A percentile compares a stretch with the other conserved stretches of the same genome.
Conservation (phyloP, 164 flowering plant species). For the Saururus chinensis region DNA sequence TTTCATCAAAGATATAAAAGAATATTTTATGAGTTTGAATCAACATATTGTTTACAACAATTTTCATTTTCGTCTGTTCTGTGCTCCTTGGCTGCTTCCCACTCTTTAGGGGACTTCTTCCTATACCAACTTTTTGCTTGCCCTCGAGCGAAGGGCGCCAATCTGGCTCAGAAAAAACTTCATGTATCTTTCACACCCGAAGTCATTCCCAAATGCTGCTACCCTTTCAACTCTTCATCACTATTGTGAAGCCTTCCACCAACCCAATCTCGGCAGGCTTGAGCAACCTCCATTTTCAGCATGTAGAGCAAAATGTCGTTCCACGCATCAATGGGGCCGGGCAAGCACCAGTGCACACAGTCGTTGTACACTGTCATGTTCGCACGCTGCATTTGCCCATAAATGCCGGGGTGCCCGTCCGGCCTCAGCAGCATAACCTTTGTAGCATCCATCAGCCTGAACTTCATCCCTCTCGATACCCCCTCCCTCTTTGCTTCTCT, state of each 20-base stretch:
- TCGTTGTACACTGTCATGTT: conserved; percentile 46
- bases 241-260: too few relatives aligned
- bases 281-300: background rate
- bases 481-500: conserved; percentile 20
- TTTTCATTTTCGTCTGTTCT: too few relatives aligned
- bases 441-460: conserved; percentile 41
- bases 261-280: background rate
- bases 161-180: too few relatives aligned
- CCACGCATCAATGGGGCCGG: conserved; percentile 86
- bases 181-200: too few relatives aligned
- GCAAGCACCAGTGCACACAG: conserved; percentile 92
- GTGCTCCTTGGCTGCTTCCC: too few relatives aligned
- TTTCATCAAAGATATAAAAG: too few relatives aligned
- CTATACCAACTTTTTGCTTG: too few relatives aligned
- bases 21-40: too few relatives aligned
- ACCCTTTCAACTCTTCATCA: background rate
- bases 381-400: conserved; percentile 41
- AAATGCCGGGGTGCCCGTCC: conserved; percentile 93
- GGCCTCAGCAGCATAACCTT: conserved; percentile 54
- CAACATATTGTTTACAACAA: too few relatives aligned
- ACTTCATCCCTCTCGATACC: conserved; percentile 16
- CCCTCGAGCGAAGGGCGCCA: too few relatives aligned
- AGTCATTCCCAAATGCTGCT: background rate
- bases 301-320: conserved; percentile 57
- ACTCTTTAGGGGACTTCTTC: too few relatives aligned